These are phyloP conservation scores for Calonectria honghensis DNA, from an alignment of 2,329 filamentous ascomycete genomes.

Conservation along the genomic window DNA sequence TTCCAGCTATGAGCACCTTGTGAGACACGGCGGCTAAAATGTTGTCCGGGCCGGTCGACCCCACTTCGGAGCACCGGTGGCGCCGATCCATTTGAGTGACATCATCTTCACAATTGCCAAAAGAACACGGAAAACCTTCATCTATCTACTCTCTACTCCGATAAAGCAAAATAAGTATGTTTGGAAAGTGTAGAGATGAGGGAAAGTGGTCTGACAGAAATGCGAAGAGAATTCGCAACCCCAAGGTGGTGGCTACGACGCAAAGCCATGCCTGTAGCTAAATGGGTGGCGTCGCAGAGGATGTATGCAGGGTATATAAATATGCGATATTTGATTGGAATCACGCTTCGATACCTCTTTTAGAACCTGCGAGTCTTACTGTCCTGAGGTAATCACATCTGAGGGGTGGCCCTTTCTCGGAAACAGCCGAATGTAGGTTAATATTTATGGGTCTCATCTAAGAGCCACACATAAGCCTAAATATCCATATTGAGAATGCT, in stretches of 20 bases:
- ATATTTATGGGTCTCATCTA: not conserved
- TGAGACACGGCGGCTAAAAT: not conserved
- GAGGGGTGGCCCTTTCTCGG: not conserved
- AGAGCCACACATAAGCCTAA: not conserved
- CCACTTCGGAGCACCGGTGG: not conserved
- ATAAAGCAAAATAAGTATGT: not conserved
- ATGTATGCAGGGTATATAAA: not conserved
- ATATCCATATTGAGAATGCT: not conserved
- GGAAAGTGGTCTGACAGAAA: not conserved
- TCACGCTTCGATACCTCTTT: not conserved
- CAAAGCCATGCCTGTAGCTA: not conserved
- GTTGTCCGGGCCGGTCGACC: not conserved
- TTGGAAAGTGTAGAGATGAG: not conserved
- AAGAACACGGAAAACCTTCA: not conserved
- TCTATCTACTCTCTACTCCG: not conserved
- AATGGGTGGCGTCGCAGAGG: not conserved
- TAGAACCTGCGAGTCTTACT: not conserved
- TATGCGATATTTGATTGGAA: not conserved
- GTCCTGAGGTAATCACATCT: not conserved
- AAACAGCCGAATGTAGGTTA: not conserved
- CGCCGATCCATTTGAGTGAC: not conserved
- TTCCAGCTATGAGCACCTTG: not conserved
- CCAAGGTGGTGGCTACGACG: not conserved
- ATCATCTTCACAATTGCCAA: not conserved
- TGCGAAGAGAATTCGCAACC: not conserved